phyloP scores from a whole-genome alignment of 2,329 filamentous ascomycete species.

The Microdochium trichocladiopsis region DNA sequence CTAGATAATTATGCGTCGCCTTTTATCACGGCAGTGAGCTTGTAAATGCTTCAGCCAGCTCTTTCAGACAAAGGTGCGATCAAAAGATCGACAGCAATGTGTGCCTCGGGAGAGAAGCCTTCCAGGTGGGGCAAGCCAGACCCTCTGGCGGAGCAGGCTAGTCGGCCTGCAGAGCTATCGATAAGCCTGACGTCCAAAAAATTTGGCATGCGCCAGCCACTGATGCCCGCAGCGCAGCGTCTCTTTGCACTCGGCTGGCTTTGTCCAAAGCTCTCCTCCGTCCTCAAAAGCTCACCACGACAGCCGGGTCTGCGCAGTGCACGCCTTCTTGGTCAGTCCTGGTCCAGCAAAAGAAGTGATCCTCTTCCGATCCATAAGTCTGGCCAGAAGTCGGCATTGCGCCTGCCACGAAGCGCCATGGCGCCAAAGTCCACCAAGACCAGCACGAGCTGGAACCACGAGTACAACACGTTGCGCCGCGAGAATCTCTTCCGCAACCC shows the following conservation, averaged over 20 bases:
- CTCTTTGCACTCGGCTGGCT: neutral
- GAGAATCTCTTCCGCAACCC: slow-evolving; percentile 86
- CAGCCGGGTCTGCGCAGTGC: neutral
- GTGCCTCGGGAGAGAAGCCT: too few relatives aligned
- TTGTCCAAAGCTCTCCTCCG: neutral
- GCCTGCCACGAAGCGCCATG: slow-evolving; percentile 30
- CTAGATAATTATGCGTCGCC: too few relatives aligned
- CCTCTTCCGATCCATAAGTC: neutral
- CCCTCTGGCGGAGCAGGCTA: too few relatives aligned
- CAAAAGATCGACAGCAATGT: too few relatives aligned
- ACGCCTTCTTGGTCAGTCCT: neutral
- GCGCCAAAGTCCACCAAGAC: slow-evolving; percentile 42
- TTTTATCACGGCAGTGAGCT: too few relatives aligned
- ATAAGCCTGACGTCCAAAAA: neutral
- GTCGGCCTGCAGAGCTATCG: neutral
- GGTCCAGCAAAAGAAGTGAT: neutral
- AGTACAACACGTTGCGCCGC: slow-evolving; percentile 79
- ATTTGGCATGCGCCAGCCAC: neutral
- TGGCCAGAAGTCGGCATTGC: neutral
- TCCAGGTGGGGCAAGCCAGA: too few relatives aligned
- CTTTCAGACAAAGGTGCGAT: too few relatives aligned
- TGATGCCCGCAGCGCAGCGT: neutral
- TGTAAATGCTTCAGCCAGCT: too few relatives aligned
- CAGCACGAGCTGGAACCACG: slow-evolving; percentile 70
- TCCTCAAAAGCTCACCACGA: neutral